phyloP scores from a whole-genome alignment of 2,329 filamentous ascomycete species.

The Fusarium concolor region DNA sequence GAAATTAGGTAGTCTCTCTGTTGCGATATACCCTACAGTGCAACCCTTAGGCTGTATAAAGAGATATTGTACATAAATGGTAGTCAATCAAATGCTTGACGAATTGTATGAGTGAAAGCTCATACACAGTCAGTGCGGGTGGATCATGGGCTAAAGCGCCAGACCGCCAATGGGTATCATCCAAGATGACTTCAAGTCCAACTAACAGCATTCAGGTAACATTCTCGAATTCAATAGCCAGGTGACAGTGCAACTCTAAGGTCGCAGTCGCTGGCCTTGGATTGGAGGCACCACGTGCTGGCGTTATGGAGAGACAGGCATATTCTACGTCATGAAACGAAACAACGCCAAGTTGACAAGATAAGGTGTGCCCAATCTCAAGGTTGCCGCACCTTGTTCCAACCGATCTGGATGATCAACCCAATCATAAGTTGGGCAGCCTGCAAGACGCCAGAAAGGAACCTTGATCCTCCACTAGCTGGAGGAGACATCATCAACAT shows the following conservation, averaged over 20 bases:
- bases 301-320: conserved; percentile 5
- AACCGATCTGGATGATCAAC: conserved; percentile 32
- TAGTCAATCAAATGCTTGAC: not conserved
- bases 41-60: too few relatives aligned
- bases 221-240: conserved; percentile 3
- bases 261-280: not conserved
- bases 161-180: not conserved
- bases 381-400: conserved; percentile 31
- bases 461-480: conserved; percentile 6
- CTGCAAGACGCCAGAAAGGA: not conserved
- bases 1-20: too few relatives aligned
- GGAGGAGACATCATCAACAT: conserved; percentile 11
- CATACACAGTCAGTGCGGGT: not conserved
- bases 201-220: not conserved
- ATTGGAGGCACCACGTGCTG: conserved; percentile 37
- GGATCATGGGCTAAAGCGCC: not conserved
- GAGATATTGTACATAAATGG: not conserved
- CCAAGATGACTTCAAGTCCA: not conserved
- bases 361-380: conserved; percentile 28
- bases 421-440: conserved; percentile 18
- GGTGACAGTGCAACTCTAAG: not conserved
- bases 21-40: too few relatives aligned
- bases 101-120: not conserved
- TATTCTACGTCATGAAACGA: conserved; percentile 42
- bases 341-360: conserved; percentile 23